Conservation (phyloP, 371 early-diverging fungal genomes). For the Rhizomucor miehei region DNA sequence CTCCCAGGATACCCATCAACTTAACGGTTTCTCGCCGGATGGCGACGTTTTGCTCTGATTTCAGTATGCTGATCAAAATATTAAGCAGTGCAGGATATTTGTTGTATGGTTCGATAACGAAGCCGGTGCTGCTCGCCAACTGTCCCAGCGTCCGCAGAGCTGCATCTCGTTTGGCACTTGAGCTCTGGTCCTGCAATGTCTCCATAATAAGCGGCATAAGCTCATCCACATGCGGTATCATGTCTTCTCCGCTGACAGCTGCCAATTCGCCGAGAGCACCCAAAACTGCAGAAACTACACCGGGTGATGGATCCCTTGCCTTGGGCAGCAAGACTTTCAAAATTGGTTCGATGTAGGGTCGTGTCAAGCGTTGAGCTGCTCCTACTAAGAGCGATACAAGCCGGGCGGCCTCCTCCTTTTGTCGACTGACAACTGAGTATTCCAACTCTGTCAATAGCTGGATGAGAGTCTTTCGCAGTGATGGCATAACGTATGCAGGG, state of each 20-base stretch:
- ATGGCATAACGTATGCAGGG: constrained; percentile 93
- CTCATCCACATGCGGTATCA: constrained; percentile 78
- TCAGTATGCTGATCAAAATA: constrained; percentile 79
- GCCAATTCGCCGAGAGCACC: constrained; percentile 89
- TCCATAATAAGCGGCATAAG: constrained; percentile 88
- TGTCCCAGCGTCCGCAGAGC: constrained; percentile 87
- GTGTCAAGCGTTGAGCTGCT: constrained; percentile 78
- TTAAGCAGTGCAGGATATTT: constrained; percentile 86
- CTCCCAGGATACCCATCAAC: constrained; percentile 92
- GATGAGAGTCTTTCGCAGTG: constrained; percentile 82
- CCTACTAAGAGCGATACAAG: constrained; percentile 76
- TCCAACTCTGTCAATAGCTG: constrained; percentile 92
- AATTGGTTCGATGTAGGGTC: constrained; percentile 91
- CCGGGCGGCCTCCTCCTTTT: constrained; percentile 88
- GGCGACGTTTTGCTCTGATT: constrained; percentile 69
- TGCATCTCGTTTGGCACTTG: constrained; percentile 81
- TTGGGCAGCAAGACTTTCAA: constrained; percentile 83
- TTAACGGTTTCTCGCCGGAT: constrained; percentile 88
- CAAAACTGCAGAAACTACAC: constrained; percentile 82
- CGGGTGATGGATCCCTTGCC: constrained; percentile 75
- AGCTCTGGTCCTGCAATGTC: constrained; percentile 88
- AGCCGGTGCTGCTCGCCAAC: constrained; percentile 82
- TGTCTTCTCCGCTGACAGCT: constrained; percentile 82
- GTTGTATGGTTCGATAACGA: constrained; percentile 89
- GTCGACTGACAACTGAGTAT: constrained; percentile 79